Evolutionary conservation across 2,329 filamentous ascomycete genomes (phyloP).

Genomic region (Ciborinia camelliae): DNA sequence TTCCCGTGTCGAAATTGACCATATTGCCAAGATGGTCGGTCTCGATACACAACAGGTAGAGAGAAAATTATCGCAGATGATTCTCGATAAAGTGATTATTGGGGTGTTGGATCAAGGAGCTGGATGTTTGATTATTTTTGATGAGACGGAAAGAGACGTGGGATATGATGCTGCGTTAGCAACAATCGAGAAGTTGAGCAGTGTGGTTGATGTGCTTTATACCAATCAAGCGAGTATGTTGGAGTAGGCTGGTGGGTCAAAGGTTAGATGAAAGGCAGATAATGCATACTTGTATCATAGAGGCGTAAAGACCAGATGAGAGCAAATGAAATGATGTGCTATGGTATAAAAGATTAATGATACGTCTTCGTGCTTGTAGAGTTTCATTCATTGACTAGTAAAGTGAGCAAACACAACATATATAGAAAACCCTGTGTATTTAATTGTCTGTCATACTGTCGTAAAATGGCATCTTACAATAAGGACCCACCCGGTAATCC

Average conservation of each 20-base stretch:
- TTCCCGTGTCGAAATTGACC: conserved; percentile 91
- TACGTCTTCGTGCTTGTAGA: neutral
- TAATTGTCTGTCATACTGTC: neutral
- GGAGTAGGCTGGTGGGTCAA: conserved; percentile 56
- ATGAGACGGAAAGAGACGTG: conserved; percentile 90
- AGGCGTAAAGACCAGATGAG: conserved; percentile 25
- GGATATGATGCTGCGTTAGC: conserved; percentile 90
- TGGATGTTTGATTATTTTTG: conserved; percentile 95
- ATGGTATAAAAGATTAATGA: neutral
- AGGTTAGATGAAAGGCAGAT: conserved; percentile 19
- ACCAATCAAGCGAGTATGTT: conserved; percentile 94
- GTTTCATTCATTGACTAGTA: neutral
- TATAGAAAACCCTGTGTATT: neutral
- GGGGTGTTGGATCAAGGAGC: conserved; percentile 95
- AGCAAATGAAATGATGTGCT: conserved; percentile 10
- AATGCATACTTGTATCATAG: conserved; percentile 34
- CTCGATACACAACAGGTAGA: conserved; percentile 96
- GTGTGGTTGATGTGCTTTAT: conserved; percentile 95
- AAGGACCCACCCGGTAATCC: neutral
- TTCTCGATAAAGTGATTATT: conserved; percentile 97
- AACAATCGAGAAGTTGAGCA: conserved; percentile 95
- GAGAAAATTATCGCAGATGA: conserved; percentile 98
- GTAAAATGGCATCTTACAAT: neutral
- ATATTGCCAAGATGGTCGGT: conserved; percentile 96
- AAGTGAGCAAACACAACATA: neutral